Evolutionary conservation across 352 stramenopile species (phyloP).

Genomic region (Globisporangium nodosum): DNA sequence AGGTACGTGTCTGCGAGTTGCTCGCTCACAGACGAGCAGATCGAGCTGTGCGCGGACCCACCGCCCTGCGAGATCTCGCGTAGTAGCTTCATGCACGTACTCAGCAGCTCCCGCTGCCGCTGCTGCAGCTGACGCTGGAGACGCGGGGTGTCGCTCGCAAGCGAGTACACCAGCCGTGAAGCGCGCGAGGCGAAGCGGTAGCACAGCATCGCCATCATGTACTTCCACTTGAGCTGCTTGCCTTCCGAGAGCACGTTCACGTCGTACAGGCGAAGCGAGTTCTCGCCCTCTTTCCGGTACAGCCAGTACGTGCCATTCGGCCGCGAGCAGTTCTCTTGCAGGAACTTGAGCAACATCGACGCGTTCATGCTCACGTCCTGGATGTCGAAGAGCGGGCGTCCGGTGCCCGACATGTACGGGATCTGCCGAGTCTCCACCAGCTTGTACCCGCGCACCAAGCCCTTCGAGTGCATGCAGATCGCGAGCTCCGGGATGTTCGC

Average conservation of each 20-base stretch:
- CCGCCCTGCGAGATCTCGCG: slow-evolving; percentile 62
- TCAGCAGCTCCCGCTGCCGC: slow-evolving; percentile 68
- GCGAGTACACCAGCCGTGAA: slow-evolving; percentile 52
- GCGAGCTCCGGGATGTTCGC: slow-evolving; percentile 82
- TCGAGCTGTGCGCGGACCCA: slow-evolving; percentile 58
- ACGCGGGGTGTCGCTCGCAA: slow-evolving; percentile 44
- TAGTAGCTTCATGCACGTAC: slow-evolving; percentile 70
- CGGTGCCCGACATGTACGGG: slow-evolving; percentile 65
- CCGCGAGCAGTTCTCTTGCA: slow-evolving; percentile 81
- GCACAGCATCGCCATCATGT: slow-evolving; percentile 89
- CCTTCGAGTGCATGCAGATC: slow-evolving; percentile 86
- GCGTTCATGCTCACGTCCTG: slow-evolving; percentile 86
- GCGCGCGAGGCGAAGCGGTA: slow-evolving; percentile 79
- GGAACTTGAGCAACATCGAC: slow-evolving; percentile 82
- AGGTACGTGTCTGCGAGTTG: slow-evolving; percentile 82
- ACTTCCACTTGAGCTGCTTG: slow-evolving; percentile 88
- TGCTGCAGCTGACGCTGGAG: slow-evolving; percentile 64
- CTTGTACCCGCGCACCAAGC: slow-evolving; percentile 80
- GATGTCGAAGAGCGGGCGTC: slow-evolving; percentile 67
- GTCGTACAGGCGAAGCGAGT: slow-evolving; percentile 74
- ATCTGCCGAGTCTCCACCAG: slow-evolving; percentile 79
- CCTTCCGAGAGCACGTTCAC: slow-evolving; percentile 77
- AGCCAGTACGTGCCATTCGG: slow-evolving; percentile 83
- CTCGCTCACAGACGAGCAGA: slow-evolving; percentile 75
- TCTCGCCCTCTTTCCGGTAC: slow-evolving; percentile 76